phyloP scores from a whole-genome alignment of 345 rosid genomes.

The Salix caprea region DNA sequence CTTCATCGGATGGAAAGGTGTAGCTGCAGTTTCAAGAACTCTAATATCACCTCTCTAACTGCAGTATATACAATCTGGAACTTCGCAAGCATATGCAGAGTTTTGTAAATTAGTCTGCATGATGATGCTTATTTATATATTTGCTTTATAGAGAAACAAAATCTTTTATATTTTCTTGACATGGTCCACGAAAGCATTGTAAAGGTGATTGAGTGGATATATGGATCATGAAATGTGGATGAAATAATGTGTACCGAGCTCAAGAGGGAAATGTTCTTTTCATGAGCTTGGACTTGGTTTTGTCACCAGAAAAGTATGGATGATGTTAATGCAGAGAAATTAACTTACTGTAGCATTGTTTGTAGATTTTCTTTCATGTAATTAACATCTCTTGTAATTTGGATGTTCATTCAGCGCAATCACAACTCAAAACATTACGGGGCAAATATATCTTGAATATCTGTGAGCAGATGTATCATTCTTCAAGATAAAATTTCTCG shows the following conservation, averaged over 20 bases:
- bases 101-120: constrained; percentile 17
- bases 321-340: not conserved
- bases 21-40: constrained; percentile 27
- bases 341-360: not conserved
- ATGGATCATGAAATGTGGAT: not conserved
- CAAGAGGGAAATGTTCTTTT: not conserved
- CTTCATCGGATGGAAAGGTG: constrained; percentile 52
- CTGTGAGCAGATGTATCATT: too few species aligned
- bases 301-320: not conserved
- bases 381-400: not conserved
- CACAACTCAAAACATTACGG: too few species aligned
- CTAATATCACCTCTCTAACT: constrained; percentile 13
- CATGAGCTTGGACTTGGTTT: not conserved
- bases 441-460: too few species aligned
- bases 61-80: constrained; percentile 7
- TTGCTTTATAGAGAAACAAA: constrained; percentile 18
- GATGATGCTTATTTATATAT: not conserved
- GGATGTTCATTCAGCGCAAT: not conserved
- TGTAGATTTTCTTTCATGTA: not conserved
- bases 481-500: not conserved
- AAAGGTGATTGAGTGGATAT: not conserved
- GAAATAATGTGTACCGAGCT: not conserved
- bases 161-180: not conserved
- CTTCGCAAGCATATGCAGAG: constrained; percentile 5
- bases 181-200: not conserved